Evolutionary conservation across 208 protist genomes (phyloP), one percentile per base, ranked within the genome.

Genomic region (Acanthamoeba royreba): DNA sequence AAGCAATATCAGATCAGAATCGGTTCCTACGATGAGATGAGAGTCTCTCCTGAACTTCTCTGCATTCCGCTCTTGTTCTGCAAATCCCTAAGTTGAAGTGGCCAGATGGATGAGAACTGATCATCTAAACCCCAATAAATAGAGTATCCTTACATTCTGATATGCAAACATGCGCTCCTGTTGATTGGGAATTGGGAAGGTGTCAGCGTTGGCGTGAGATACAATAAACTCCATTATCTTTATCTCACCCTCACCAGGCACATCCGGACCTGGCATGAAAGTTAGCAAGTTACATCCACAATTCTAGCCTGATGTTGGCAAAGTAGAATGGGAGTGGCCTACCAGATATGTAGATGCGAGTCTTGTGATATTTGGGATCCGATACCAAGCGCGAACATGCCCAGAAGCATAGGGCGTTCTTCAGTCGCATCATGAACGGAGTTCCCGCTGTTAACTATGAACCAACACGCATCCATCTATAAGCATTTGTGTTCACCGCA

Each of bases 11-110:
- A 86, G 35, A 22, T 86, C 77, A 40, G 77, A 38, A 55, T 86
- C 77, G 77, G 45, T 86, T n/a, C 77, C 77, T 28, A 86, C 77
- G 43, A 86, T 86, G 22, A 86, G 46, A 31, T 86, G 77, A 28
- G 77, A 86, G n/a, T 86, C 66, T 5, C 35, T 77, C 33, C 66
- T 7, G 66, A 77, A 77, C 33, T 77, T 77, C 9, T 9, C 66
- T 3, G 66, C 66, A n/a, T 77, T 45, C 4, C 66, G 66, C 22
- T 77, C 66, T n/a, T 25, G 66, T 2, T 77, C 66, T 31, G 66
- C 66, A 45, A 77, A 77, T 8, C 66, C 66, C 66, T 77, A n/a
- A 55, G 19, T 25, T 55, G 49, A 55, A 55, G 19, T 55, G 13
- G 19, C 9, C 13, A 55, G 63, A n/a, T 35, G 11, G 22, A 40